Evolutionary conservation across 768 basidiomycete species (phyloP).

Genomic region (Hypholoma sublateritium): DNA sequence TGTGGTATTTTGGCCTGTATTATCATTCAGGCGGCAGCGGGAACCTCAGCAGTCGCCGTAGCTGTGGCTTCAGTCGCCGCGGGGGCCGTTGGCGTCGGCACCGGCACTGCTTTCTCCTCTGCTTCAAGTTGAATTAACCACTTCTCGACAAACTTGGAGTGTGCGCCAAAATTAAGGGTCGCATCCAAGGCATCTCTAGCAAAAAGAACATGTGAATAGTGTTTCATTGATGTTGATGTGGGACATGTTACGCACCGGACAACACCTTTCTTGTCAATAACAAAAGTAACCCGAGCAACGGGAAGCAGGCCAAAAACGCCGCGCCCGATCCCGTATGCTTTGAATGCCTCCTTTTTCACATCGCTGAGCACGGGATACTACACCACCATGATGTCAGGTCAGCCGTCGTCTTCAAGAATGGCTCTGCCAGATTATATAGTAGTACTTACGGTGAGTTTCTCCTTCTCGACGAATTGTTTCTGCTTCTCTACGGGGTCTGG

Average conservation of each 20-base stretch:
- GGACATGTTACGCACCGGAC: conserved; percentile 46
- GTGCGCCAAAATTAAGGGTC: conserved; percentile 61
- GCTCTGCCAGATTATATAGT: conserved; percentile 1
- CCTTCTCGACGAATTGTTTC: conserved; percentile 70
- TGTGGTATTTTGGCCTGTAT: neutral
- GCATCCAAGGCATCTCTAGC: conserved; percentile 59
- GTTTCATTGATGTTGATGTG: neutral
- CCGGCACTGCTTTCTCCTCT: conserved; percentile 21
- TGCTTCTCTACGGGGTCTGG: conserved; percentile 74
- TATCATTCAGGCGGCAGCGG: neutral
- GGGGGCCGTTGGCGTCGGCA: neutral
- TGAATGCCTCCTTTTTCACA: conserved; percentile 56
- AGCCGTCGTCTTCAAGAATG: neutral
- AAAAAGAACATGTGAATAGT: conserved; percentile 4
- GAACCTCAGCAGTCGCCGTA: neutral
- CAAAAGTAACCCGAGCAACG: conserved; percentile 66
- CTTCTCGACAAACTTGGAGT: conserved; percentile 70
- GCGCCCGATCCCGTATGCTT: conserved; percentile 65
- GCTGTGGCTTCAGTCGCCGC: neutral
- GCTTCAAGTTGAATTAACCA: conserved; percentile 56
- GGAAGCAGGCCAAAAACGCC: conserved; percentile 65
- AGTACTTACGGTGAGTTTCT: conserved; percentile 57
- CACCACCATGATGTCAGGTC: neutral
- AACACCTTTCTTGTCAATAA: conserved; percentile 71
- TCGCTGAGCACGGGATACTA: conserved; percentile 85